Conservation (phyloP, 1,139 yeast species). For the Wickerhamiella infanticola region DNA sequence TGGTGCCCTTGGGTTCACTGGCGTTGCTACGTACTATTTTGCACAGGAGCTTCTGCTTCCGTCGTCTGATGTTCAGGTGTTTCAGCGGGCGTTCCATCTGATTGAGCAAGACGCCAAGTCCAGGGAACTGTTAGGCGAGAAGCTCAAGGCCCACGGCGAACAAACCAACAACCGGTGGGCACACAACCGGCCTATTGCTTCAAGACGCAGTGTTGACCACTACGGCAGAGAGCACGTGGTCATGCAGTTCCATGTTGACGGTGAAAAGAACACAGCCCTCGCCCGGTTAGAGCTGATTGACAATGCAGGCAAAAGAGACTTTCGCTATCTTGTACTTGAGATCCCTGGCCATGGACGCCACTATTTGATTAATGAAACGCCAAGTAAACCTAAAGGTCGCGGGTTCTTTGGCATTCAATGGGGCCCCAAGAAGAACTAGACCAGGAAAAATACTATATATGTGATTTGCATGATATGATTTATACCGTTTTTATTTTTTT, state of each 20-base stretch:
- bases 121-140: conserved; percentile 40
- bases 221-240: conserved; percentile 67
- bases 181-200: conserved; percentile 64
- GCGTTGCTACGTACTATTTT: conserved; percentile 61
- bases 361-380: conserved; percentile 46
- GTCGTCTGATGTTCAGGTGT: conserved; percentile 79
- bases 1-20: conserved; percentile 40
- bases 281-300: conserved; percentile 62
- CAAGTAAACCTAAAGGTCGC: conserved; percentile 15
- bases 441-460: not conserved
- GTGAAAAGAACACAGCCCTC: conserved; percentile 42
- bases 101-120: conserved; percentile 54
- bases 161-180: conserved; percentile 59
- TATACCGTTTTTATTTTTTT: not conserved
- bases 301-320: conserved; percentile 44
- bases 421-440: conserved; percentile 10
- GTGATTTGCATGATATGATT: not conserved
- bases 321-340: conserved; percentile 61
- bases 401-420: conserved; percentile 15
- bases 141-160: conserved; percentile 77
- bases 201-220: conserved; percentile 36
- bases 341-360: conserved; percentile 54
- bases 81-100: conserved; percentile 68
- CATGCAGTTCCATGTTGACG: conserved; percentile 79
- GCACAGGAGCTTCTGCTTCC: conserved; percentile 71